These are phyloP conservation scores for Dovyalis caffra DNA, from an alignment of 345 rosid genomes.

Conservation along the genomic window DNA sequence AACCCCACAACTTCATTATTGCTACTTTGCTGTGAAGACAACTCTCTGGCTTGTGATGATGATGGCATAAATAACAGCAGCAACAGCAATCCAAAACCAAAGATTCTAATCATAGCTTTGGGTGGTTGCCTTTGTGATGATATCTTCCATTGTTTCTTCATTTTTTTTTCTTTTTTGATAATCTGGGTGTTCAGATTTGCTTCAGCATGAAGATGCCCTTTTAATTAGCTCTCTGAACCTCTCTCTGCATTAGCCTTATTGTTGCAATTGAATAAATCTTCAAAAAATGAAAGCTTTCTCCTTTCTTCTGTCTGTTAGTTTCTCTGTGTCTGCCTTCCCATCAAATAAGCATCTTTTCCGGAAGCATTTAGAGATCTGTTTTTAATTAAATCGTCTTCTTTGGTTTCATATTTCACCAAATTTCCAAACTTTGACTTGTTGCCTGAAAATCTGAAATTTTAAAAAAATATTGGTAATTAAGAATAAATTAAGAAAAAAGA, in stretches of 20 bases:
- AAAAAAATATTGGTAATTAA: neutral
- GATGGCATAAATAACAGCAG: neutral
- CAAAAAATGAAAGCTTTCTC: neutral
- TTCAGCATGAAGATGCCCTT: neutral
- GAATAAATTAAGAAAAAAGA: neutral
- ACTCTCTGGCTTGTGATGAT: constrained; percentile 30
- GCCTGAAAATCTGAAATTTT: constrained; percentile 18
- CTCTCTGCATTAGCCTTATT: neutral
- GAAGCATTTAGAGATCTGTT: constrained; percentile 24
- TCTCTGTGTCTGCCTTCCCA: neutral
- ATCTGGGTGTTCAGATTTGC: constrained; percentile 1
- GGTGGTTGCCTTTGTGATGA: constrained; percentile 7
- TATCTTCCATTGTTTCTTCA: constrained; percentile 33
- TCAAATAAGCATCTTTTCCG: neutral
- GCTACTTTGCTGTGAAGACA: constrained; percentile 21
- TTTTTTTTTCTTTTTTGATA: constrained; percentile 18
- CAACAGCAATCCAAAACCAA: constrained; percentile 18
- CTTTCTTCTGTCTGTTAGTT: neutral
- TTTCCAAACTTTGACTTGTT: neutral
- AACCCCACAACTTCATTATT: constrained; percentile 44
- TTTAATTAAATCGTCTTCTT: constrained; percentile 3
- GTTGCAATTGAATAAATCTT: neutral
- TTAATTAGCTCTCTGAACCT: neutral
- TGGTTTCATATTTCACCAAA: neutral
- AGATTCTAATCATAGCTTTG: constrained; percentile 16